Percentiles rank a stretch among this genome's conserved stretches.
phyloP scores from a whole-genome alignment of 2,329 filamentous ascomycete species.

The Epichloe elymi region DNA sequence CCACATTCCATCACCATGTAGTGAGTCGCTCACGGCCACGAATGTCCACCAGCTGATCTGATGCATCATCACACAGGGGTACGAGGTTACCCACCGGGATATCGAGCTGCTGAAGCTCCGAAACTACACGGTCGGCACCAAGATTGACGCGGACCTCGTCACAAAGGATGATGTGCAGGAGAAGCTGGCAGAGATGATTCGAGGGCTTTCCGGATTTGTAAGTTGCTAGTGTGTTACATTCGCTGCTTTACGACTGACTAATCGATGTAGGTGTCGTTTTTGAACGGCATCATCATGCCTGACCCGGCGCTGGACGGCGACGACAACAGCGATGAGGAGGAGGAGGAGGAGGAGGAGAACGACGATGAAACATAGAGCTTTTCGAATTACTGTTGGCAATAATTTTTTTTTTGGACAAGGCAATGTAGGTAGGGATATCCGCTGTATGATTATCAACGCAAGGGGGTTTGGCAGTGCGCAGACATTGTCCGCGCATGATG shows the following conservation, averaged over 20 bases:
- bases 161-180: constrained; percentile 48
- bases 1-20: neutral
- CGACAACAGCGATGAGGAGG: constrained; percentile 24
- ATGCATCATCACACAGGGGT: constrained; percentile 44
- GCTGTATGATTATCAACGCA: neutral
- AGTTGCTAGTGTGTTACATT: constrained; percentile 10
- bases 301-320: constrained; percentile 39
- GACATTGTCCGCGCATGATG: too few relatives aligned
- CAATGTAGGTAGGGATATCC: accelerated
- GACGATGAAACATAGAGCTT: neutral
- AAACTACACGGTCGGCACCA: constrained; percentile 61
- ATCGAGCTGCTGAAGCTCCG: constrained; percentile 69
- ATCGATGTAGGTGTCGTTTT: constrained; percentile 46
- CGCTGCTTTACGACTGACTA: neutral
- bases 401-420: neutral
- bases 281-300: constrained; percentile 64
- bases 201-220: constrained; percentile 66
- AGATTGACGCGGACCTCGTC: constrained; percentile 53
- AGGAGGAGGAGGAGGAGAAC: constrained; percentile 10
- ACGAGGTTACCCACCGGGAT: constrained; percentile 58
- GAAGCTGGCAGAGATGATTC: constrained; percentile 50
- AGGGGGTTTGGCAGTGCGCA: too few relatives aligned
- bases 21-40: neutral
- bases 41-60: neutral
- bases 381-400: too few relatives aligned